phyloP scores from a whole-genome alignment of 1,284 basidiomycete species.

The Ceratobasidium sp. region DNA sequence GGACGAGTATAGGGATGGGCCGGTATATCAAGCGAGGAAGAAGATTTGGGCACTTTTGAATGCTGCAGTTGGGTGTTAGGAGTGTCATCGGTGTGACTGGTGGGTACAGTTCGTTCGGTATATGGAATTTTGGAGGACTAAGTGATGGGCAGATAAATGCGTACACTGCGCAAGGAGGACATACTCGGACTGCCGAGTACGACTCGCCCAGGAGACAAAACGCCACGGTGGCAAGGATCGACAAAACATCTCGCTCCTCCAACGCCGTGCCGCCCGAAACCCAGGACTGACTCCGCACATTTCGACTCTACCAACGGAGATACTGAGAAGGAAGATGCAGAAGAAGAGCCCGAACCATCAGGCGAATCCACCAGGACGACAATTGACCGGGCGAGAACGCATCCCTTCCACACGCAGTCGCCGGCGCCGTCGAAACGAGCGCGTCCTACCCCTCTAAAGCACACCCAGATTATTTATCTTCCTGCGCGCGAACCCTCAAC shows the following conservation, averaged over 20 bases:
- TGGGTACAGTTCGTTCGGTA: slow-evolving; percentile 65
- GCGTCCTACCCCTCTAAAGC: slow-evolving; percentile 89
- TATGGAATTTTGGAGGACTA: no score
- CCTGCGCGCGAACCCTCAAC: slow-evolving; percentile 85
- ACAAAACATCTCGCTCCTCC: slow-evolving; percentile 73
- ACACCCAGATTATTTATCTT: slow-evolving; percentile 90
- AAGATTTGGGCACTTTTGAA: slow-evolving; percentile 89
- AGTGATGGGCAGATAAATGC: slow-evolving; percentile 69
- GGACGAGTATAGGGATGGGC: slow-evolving; percentile 89
- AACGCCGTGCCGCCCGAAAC: slow-evolving; percentile 43
- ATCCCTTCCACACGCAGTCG: slow-evolving; percentile 74
- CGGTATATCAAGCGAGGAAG: slow-evolving; percentile 91
- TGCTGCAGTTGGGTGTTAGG: slow-evolving; percentile 70
- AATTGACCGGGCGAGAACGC: slow-evolving; percentile 64
- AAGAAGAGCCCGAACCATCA: slow-evolving; percentile 50
- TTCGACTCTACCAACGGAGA: slow-evolving; percentile 47
- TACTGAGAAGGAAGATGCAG: slow-evolving; percentile 48
- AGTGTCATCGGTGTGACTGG: slow-evolving; percentile 86
- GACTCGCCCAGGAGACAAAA: slow-evolving; percentile 88
- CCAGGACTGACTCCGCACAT: slow-evolving; percentile 42
- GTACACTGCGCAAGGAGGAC: slow-evolving; percentile 95
- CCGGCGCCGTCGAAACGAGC: slow-evolving; percentile 85
- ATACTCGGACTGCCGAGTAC: slow-evolving; percentile 95
- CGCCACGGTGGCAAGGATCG: slow-evolving; percentile 73
- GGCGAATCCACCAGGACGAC: slow-evolving; percentile 60